phyloP scores from a whole-genome alignment of 352 stramenopile genomes.

The Pythium angustatum region DNA sequence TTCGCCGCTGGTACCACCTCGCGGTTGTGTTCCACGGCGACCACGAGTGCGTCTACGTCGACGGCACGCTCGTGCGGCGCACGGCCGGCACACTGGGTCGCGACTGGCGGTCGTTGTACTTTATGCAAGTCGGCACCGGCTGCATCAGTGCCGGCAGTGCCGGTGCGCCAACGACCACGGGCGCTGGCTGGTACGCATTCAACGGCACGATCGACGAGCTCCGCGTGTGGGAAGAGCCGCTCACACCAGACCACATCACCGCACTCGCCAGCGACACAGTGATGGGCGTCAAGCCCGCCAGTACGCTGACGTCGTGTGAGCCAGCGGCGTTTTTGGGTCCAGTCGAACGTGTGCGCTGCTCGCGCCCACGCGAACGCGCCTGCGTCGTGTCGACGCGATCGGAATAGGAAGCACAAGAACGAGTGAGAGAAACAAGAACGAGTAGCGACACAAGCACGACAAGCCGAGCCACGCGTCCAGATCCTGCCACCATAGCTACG shows the following conservation, averaged over 20 bases:
- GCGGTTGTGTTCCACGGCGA: conserved; percentile 31
- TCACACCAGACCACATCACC: conserved; percentile 11
- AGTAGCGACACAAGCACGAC: no score
- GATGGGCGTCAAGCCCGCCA: not conserved
- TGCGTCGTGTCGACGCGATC: conserved; percentile 15
- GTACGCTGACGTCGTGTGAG: not conserved
- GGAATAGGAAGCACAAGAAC: not conserved
- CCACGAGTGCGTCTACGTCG: conserved; percentile 29
- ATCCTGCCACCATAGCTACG: no score
- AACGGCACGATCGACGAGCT: conserved; percentile 38
- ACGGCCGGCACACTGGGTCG: not conserved
- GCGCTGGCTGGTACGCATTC: conserved; percentile 35
- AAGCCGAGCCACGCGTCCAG: no score
- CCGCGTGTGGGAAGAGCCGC: conserved; percentile 29
- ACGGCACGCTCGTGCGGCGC: conserved; percentile 22
- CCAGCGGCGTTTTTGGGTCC: conserved; percentile 1
- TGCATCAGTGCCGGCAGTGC: conserved; percentile 14
- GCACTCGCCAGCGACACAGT: conserved; percentile 11
- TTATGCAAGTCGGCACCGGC: conserved; percentile 26
- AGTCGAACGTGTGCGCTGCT: conserved; percentile 20
- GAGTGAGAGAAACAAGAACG: conserved; percentile 1
- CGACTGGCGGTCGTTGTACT: conserved; percentile 24
- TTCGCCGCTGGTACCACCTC: conserved; percentile 40
- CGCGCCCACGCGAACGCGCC: conserved; percentile 23
- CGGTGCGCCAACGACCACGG: not conserved